A percentile compares a stretch with the other conserved stretches of the same genome.
Conservation (phyloP, 306 rosid species). For the Corylus heterophylla region DNA sequence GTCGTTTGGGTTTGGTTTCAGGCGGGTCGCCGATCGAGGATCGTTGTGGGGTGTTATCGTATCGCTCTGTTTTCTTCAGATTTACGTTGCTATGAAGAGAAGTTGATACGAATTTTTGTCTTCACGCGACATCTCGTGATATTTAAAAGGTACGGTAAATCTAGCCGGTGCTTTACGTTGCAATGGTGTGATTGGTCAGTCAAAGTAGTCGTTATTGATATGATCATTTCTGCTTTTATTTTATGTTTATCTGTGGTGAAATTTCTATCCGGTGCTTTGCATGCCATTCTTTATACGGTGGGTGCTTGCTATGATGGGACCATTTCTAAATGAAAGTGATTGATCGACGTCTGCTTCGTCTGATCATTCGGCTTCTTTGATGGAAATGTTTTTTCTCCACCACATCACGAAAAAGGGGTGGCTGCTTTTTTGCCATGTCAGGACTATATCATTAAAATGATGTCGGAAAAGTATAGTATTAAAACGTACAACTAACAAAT, state of each 20-base stretch:
- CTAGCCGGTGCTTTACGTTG: too few relatives aligned
- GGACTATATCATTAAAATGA: too few relatives aligned
- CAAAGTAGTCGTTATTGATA: constrained; percentile 1
- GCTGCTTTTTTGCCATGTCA: too few relatives aligned
- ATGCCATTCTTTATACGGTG: not conserved
- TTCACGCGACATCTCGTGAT: constrained; percentile 27
- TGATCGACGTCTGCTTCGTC: not conserved
- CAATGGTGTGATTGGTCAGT: constrained; percentile 18
- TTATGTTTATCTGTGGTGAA: not conserved
- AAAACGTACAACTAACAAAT: too few relatives aligned
- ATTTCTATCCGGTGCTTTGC: not conserved
- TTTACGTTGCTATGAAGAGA: constrained; percentile 49
- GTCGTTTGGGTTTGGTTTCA: constrained; percentile 15
- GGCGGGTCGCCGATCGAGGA: constrained; percentile 18
- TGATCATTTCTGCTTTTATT: too few relatives aligned
- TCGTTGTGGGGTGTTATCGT: constrained; percentile 1
- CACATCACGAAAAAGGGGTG: too few relatives aligned
- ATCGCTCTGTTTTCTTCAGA: constrained; percentile 50
- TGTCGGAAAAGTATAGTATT: too few relatives aligned
- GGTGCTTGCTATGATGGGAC: not conserved
- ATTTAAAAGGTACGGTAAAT: constrained; percentile 34
- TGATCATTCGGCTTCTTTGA: too few relatives aligned
- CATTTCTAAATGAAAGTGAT: not conserved
- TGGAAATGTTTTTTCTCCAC: too few relatives aligned
- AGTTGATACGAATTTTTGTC: constrained; percentile 23